Evolutionary conservation across 2,329 filamentous ascomycete genomes (phyloP), one percentile per base, ranked within the genome.

Genomic region (Neofusicoccum kwambonambiense): DNA sequence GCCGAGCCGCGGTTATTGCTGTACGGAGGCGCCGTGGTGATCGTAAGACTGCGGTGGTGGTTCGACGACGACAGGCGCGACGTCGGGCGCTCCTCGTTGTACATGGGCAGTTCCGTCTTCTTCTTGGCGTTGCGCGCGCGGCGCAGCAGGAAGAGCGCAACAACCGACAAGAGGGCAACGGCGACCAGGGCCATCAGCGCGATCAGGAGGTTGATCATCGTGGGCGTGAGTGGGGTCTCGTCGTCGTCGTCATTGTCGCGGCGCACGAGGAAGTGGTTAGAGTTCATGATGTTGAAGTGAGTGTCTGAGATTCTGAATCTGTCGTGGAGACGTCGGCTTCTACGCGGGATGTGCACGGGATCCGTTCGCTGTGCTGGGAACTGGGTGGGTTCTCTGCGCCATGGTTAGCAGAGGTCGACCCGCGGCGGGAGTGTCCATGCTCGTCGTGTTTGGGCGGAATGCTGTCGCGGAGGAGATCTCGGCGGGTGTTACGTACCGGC

Each of bases 181-280:
- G 96, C 86, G 70, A 94, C 81, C 51, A 99, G 83, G 68, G 89
- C 88, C 70, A 98, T 83, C 64, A 98, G 85, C 65, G 87, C 85
- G 71, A 96, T 90, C 75, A 97, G 82, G 49, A 96, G 86, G 74
- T 92, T 88, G 76, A 93, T 83, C 80, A 90, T 88, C 51, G 85
- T 84, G 42, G 80, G 79, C 67, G 82, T 86, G 70, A 90, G 56
- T 85, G 84, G 41, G 80, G 79, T 79, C 22, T 22, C 22, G 70
- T 78, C 71, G 67, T 71, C 70, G 64, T 73, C 71, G 68, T 78
- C 73, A 73, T 82, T 79, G 54, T 67, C 66, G 70, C 76, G 76
- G 69, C 87, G 85, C 73, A 79, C 77, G 70, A 84, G 80, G 69
- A 89, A 73, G 64, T 75, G 77, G 68, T 50, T 75, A 69, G 66